Evolutionary conservation across 768 basidiomycete species (phyloP).

Genomic region (Tricholoma bakamatsutake): DNA sequence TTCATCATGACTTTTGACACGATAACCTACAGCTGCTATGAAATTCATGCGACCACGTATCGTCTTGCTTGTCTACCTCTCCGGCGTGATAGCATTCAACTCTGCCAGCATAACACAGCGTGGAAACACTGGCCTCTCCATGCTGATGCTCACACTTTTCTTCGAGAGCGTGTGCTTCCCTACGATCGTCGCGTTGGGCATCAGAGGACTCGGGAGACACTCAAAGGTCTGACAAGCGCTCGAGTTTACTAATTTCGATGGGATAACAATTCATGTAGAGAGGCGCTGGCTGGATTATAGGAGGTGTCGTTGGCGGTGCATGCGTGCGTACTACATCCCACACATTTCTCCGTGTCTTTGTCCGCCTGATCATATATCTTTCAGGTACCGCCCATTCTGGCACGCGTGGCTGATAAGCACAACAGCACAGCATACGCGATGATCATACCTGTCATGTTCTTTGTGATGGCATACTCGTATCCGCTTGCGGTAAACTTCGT

Average conservation of each 20-base stretch:
- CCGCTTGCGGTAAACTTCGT: conserved; percentile 27
- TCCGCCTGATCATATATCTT: neutral
- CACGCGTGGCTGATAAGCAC: conserved; percentile 23
- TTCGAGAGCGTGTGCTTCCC: conserved; percentile 33
- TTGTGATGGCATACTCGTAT: conserved; percentile 21
- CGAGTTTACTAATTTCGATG: neutral
- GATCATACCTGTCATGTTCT: conserved; percentile 27
- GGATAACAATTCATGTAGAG: conserved; percentile 12
- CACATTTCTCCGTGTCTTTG: neutral
- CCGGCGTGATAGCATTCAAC: conserved; percentile 23
- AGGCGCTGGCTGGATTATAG: conserved; percentile 26
- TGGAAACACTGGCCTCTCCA: conserved; percentile 23
- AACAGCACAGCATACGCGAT: conserved; percentile 29
- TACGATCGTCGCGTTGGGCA: conserved; percentile 28
- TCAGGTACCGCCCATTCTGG: conserved; percentile 26
- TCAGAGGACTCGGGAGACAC: conserved; percentile 27
- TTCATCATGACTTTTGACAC: neutral
- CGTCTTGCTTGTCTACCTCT: conserved; percentile 24
- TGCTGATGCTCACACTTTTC: conserved; percentile 27
- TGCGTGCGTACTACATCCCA: conserved; percentile 16
- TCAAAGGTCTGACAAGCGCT: conserved; percentile 17
- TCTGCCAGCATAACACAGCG: conserved; percentile 24
- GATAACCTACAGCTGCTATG: conserved; percentile 19
- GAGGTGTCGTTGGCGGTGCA: conserved; percentile 27
- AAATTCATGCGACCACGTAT: conserved; percentile 22